Base-by-base conservation (phyloP, 2,329 filamentous ascomycete species). In the Hypoxylon sp. region DNA sequence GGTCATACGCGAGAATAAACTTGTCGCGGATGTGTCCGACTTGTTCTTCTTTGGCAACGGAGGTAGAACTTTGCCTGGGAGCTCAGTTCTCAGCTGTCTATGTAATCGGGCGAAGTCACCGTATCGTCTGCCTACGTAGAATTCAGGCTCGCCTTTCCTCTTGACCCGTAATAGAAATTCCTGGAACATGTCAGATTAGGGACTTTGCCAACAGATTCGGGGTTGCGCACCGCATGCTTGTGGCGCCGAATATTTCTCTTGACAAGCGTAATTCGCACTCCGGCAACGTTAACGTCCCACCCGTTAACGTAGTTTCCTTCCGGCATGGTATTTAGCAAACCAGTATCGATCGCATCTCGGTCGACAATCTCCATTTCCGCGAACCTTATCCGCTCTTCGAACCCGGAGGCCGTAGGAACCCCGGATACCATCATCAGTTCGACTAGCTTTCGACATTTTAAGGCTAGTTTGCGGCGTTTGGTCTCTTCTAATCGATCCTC, bases 401-500 rank as follows among this genome's bases (percentile, higher is more conserved):
- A 99, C 1, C 96, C 96, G 3, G 94, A 97, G 3, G 96, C 94
- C 0, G 96, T 99, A 32, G 92, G 93, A 62, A 99, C 91, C 37
- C 96, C 96, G 6, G 95, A 98, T 7, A 99, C 96, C 94, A 99
- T 97, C 96, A 99, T 99, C 66, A 99, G 84, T 83, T 99, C 96
- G 9, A 99, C 93, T 62, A 99, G 83, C 82, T 99, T 99, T 78
- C 96, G 91, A 50, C 92, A 93, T 85, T 99, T 99, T 73, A 90
- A 85, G 2, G 96, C 95, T 70, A 99, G 82, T 79, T 99, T 99
- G 70, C 90, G 87, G 63, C 96, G 88, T 83, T 99, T 99, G 8
- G 96, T 98, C 80, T 97, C 94, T 80, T 99, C 96, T 29, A 98
- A 82, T 3, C 96, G 89, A 77, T 99, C 96, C 80, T 98, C 96